phyloP scores from a whole-genome alignment of 352 stramenopile species.

The Globisporangium ultimum region DNA sequence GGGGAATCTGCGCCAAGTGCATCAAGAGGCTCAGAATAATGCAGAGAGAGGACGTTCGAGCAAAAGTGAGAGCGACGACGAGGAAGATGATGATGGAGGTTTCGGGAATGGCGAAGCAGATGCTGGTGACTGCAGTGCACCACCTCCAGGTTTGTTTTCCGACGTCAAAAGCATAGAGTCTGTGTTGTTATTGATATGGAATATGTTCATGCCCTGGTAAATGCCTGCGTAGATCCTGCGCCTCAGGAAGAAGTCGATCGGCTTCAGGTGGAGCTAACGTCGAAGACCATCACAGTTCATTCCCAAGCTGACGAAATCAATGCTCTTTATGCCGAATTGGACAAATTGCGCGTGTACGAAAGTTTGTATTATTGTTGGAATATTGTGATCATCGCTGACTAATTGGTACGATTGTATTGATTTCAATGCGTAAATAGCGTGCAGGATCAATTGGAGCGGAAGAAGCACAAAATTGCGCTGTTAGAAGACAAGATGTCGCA shows the following conservation, averaged over 20 bases:
- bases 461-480: constrained; percentile 27
- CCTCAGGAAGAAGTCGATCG: constrained; percentile 59
- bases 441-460: constrained; percentile 32
- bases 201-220: background rate
- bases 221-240: constrained; percentile 19
- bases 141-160: constrained; percentile 4
- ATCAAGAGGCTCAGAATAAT: constrained; percentile 12
- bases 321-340: constrained; percentile 47
- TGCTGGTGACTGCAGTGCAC: background rate
- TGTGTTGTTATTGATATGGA: too few relatives aligned
- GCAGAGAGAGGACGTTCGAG: constrained; percentile 26
- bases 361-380: background rate
- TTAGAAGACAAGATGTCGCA: constrained; percentile 27
- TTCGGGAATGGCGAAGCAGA: background rate
- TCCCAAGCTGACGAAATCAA: constrained; percentile 62
- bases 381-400: background rate
- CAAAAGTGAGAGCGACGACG: constrained; percentile 8
- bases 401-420: background rate
- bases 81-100: background rate
- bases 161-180: too few relatives aligned
- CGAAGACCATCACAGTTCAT: constrained; percentile 53
- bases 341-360: constrained; percentile 41
- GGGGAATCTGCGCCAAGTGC: constrained; percentile 54
- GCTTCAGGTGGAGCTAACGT: constrained; percentile 48
- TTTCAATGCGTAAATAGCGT: constrained; percentile 11